Conservation (phyloP, 352 stramenopile genomes). For the Saprolegnia diclina region DNA sequence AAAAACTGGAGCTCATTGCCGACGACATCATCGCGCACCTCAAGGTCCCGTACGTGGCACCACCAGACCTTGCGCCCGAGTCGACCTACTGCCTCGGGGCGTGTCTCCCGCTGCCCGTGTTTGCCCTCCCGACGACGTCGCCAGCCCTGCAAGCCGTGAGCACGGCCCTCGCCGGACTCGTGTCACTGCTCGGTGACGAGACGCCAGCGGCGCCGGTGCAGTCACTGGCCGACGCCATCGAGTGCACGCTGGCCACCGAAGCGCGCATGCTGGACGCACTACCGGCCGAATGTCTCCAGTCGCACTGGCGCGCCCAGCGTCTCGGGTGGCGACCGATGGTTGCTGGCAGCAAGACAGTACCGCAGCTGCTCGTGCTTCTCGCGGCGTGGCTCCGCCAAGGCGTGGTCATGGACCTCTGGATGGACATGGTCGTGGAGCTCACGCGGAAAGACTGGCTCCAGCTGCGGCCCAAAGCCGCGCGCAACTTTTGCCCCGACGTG, state of each 20-base stretch:
- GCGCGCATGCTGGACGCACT: neutral
- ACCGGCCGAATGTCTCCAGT: conserved; percentile 23
- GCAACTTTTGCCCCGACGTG: conserved; percentile 73
- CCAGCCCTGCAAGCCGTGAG: neutral
- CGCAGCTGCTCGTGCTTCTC: conserved; percentile 65
- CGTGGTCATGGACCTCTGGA: conserved; percentile 71
- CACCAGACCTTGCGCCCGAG: too few relatives aligned
- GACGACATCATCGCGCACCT: neutral
- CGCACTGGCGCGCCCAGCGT: conserved; percentile 68
- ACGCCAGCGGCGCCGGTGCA: neutral
- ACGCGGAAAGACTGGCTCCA: conserved; percentile 76
- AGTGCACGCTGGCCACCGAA: neutral
- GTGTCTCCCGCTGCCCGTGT: neutral
- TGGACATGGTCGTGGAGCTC: conserved; percentile 63
- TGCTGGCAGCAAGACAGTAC: conserved; percentile 57
- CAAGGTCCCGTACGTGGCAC: too few relatives aligned
- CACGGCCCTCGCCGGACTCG: neutral
- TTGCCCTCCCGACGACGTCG: neutral
- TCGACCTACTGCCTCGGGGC: neutral
- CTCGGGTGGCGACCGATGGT: conserved; percentile 65
- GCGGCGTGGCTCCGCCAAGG: conserved; percentile 70
- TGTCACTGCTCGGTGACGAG: neutral
- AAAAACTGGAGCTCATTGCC: conserved; percentile 34
- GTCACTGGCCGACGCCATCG: neutral
- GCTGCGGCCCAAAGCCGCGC: conserved; percentile 56